phyloP scores from a whole-genome alignment of 2,329 filamentous ascomycete genomes.

The Aphanoascus verrucosus region DNA sequence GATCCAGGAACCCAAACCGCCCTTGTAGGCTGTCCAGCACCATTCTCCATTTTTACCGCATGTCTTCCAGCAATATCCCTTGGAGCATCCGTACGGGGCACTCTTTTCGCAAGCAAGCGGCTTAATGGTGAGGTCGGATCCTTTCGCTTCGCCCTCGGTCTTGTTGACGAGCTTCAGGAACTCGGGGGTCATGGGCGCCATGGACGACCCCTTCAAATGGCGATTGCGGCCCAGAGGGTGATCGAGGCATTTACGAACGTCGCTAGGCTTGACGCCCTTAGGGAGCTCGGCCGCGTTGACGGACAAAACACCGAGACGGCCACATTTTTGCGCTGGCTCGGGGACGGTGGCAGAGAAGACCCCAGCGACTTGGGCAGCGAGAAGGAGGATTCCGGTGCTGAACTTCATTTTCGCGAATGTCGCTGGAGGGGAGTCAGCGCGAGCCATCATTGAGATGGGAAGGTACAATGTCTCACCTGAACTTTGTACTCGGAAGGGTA shows the following conservation, averaged over 20 bases:
- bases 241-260: slow-evolving; percentile 9
- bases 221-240: slow-evolving; percentile 11
- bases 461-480: too few species aligned
- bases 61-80: slow-evolving; percentile 12
- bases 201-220: slow-evolving; percentile 5
- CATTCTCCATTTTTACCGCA: slow-evolving; percentile 12
- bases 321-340: slow-evolving; percentile 8
- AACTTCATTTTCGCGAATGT: not conserved
- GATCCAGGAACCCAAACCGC: slow-evolving; percentile 5
- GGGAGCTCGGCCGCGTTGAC: slow-evolving; percentile 2
- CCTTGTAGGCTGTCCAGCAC: slow-evolving; percentile 11
- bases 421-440: not conserved
- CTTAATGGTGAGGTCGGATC: not conserved
- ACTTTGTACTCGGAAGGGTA: too few species aligned
- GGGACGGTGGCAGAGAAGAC: slow-evolving; percentile 12
- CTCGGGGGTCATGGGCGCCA: slow-evolving; percentile 6
- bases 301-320: slow-evolving; percentile 5
- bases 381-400: not conserved
- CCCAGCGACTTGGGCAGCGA: not conserved
- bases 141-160: not conserved
- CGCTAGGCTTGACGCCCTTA: not conserved
- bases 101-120: not conserved
- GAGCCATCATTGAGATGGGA: too few species aligned
- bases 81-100: slow-evolving; percentile 6
- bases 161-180: not conserved